Evolutionary conservation across 129 eudicot species (phyloP).

Genomic region (Artemisia argyi): DNA sequence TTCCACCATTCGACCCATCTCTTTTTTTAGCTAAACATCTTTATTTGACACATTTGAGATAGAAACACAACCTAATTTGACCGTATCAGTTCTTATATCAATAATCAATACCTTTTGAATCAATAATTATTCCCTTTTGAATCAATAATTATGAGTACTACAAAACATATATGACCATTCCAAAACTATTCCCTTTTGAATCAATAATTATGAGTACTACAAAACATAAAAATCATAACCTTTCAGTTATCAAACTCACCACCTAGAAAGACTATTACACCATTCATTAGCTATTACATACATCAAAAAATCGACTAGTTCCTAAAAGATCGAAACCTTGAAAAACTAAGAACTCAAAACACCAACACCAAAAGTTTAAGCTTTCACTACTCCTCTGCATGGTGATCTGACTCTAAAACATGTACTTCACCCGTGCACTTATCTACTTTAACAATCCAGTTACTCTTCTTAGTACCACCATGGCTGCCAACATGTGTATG

Average conservation of each 20-base stretch:
- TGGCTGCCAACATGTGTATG: slow-evolving; percentile 21
- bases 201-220: background rate
- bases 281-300: slow-evolving; percentile 23
- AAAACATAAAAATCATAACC: slow-evolving; percentile 13
- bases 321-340: slow-evolving; percentile 2
- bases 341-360: slow-evolving; percentile 12
- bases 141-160: too few relatives aligned
- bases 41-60: too few relatives aligned
- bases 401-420: slow-evolving; percentile 78
- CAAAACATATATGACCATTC: slow-evolving; percentile 12
- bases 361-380: slow-evolving; percentile 24
- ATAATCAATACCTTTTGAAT: too few relatives aligned
- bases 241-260: slow-evolving; percentile 8
- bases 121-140: too few relatives aligned
- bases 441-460: slow-evolving; percentile 81
- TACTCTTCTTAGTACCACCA: slow-evolving; percentile 39
- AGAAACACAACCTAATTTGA: too few relatives aligned
- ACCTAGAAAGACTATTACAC: slow-evolving; percentile 20
- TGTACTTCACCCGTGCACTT: slow-evolving; percentile 91
- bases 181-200: background rate
- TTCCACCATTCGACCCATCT: too few relatives aligned
- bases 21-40: background rate
- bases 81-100: too few relatives aligned
- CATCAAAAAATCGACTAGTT: slow-evolving; percentile 22
- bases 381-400: slow-evolving; percentile 43